Percentiles rank a stretch among this genome's conserved stretches.
Conservation (phyloP, 1,284 basidiomycete species). For the Tremellales sp. region DNA sequence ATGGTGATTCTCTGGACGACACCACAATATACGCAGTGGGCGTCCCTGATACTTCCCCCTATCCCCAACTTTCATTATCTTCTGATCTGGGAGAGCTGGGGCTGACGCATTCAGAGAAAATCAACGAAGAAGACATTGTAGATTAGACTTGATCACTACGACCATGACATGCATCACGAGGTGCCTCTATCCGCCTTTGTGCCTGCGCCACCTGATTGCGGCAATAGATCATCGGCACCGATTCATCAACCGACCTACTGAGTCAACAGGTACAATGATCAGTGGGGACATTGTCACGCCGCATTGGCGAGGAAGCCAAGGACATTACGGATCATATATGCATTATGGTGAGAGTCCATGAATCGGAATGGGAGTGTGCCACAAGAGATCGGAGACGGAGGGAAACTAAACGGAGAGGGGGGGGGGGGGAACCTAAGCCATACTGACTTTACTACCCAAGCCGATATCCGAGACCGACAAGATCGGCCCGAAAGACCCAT, state of each 20-base stretch:
- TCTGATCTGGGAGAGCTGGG: not conserved
- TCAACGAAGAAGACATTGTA: not conserved
- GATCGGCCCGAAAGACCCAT: not conserved
- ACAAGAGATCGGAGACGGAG: too few species aligned
- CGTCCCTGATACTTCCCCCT: not conserved
- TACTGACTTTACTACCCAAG: not conserved
- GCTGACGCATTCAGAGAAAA: not conserved
- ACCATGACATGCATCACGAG: not conserved
- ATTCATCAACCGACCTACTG: too few species aligned
- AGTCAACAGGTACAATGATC: too few species aligned
- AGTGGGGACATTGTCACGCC: too few species aligned
- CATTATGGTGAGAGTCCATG: too few species aligned
- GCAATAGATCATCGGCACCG: too few species aligned
- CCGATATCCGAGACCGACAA: not conserved
- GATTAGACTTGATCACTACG: not conserved
- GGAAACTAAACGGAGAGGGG: too few species aligned
- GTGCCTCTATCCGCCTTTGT: too few species aligned
- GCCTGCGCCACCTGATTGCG: too few species aligned
- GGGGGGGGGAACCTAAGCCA: not conserved
- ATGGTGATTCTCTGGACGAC: slow-evolving; percentile 18
- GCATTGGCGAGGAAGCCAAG: too few species aligned
- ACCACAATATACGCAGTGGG: slow-evolving; percentile 1
- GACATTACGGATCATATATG: too few species aligned
- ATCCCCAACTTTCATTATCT: not conserved
- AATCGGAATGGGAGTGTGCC: too few species aligned